A percentile compares a stretch with the other conserved stretches of the same genome.
These are phyloP conservation scores for Camillea tinctor DNA, from an alignment of 2,329 filamentous ascomycete species.

Conservation along the genomic window DNA sequence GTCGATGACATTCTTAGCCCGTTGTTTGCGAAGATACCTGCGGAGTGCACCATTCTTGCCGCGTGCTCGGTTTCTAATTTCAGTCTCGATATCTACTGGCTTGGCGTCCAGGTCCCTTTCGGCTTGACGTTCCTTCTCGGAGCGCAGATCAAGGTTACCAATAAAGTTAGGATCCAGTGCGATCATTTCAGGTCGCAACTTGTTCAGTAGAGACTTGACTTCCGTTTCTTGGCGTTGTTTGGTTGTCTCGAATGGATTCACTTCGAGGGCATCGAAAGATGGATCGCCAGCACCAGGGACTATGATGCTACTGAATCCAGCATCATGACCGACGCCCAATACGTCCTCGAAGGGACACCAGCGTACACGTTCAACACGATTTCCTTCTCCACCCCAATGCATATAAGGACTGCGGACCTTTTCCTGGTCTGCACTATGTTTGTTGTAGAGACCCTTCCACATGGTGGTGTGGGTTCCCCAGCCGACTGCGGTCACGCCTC, in stretches of 20 bases:
- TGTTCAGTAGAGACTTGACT: slow-evolving; percentile 87
- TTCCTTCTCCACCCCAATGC: slow-evolving; percentile 85
- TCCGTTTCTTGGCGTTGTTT: slow-evolving; percentile 93
- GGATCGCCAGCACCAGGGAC: slow-evolving; percentile 94
- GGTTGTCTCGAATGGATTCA: slow-evolving; percentile 90
- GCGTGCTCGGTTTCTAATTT: slow-evolving; percentile 73
- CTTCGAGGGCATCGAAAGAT: slow-evolving; percentile 91
- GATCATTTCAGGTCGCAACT: slow-evolving; percentile 96
- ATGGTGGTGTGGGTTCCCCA: slow-evolving; percentile 88
- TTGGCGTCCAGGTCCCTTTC: slow-evolving; percentile 79
- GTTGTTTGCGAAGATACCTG: slow-evolving; percentile 88
- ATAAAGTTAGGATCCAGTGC: slow-evolving; percentile 89
- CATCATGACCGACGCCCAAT: slow-evolving; percentile 78
- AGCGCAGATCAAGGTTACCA: slow-evolving; percentile 80
- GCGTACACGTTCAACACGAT: slow-evolving; percentile 72
- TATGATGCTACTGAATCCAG: slow-evolving; percentile 79
- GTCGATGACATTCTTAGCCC: slow-evolving; percentile 91
- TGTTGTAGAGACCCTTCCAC: slow-evolving; percentile 87
- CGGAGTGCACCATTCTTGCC: slow-evolving; percentile 88
- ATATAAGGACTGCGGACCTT: slow-evolving; percentile 90
- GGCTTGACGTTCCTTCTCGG: slow-evolving; percentile 71
- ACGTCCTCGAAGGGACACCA: slow-evolving; percentile 98
- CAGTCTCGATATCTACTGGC: slow-evolving; percentile 54
- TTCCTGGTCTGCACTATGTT: slow-evolving; percentile 66
- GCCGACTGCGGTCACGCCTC: slow-evolving; percentile 81